Base-by-base conservation (phyloP, 768 basidiomycete genomes). In the Dioszegia crocea region DNA sequence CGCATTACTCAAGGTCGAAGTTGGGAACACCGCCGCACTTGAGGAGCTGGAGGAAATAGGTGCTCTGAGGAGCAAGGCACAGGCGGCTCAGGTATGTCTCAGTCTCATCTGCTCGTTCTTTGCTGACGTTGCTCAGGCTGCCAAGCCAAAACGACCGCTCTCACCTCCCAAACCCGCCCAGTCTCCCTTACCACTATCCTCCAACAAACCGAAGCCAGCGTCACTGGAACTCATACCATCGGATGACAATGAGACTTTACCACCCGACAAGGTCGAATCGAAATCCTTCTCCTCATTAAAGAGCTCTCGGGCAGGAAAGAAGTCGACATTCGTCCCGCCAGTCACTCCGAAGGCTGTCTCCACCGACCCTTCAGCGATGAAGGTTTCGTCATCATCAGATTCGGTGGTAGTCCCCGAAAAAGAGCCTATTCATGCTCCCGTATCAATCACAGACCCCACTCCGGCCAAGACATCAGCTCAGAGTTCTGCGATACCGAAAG, bases 1-100 rank as follows among this genome's bases (percentile, higher is more conserved):
- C 30, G 78, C 80, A 14, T 84, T 85, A 1, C 75, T 86, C 21
- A 77, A 77, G 38, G 67, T 87, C 0, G 89, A 91, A 57, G 84
- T 88, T 2, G 63, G 79, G 0, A 90, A 91, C 66, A 77, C 77
- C 4, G 78, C 84, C 4, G 83, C 87, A 0, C 83, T 82, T 69
- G 79, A 82, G 17, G 89, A 91, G 73, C 75, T 89, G 46, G 75
- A 73, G 8, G 84, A 81, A 24, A 77, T 88, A 0, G 77, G 78
- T 8, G 19, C 46, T 4, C 26, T 55, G 30, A 33, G 38, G 43
- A 50, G 27, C 23, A 51, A 23, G 9, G 10, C 2, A 33, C 10
- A 27, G 36, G 10, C 30, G 48, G 36, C 36, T 36, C 6, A 10
- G 36, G n/a, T n/a, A n/a, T n/a, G n/a, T n/a, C n/a, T n/a, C n/a